Conservation (phyloP, 768 basidiomycete species). For the Pleurotus cornucopiae region DNA sequence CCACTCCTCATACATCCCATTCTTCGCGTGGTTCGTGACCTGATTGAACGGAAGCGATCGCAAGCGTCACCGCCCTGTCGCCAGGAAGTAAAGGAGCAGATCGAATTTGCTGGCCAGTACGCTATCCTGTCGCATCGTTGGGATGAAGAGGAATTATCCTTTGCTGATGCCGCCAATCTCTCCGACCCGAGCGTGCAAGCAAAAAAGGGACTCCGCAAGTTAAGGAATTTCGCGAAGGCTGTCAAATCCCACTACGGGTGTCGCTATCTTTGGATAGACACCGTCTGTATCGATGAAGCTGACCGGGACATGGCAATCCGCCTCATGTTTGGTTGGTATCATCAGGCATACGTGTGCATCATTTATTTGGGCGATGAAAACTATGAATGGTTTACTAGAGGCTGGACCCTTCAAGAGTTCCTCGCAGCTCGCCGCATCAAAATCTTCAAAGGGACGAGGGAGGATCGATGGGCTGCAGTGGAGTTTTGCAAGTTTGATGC, state of each 20-base stretch:
- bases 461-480: too few relatives aligned
- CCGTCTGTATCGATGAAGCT: not conserved
- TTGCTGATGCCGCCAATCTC: too few relatives aligned
- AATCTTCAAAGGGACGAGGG: not conserved
- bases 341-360: not conserved
- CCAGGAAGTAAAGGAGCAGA: too few relatives aligned
- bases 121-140: constrained; percentile 3
- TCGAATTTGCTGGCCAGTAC: not conserved
- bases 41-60: too few relatives aligned
- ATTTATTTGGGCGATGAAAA: not conserved
- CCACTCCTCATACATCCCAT: too few relatives aligned
- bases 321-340: not conserved
- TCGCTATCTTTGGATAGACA: not conserved
- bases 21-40: too few relatives aligned
- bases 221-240: not conserved
- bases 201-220: not conserved
- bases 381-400: not conserved
- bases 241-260: not conserved
- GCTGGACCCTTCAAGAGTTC: not conserved
- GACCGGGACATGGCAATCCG: not conserved
- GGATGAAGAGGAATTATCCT: not conserved
- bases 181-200: too few relatives aligned
- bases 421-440: not conserved
- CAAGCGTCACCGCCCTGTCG: too few relatives aligned
- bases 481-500: too few relatives aligned